Percentiles rank a stretch among this genome's conserved stretches.
phyloP scores from a whole-genome alignment of 2,329 filamentous ascomycete species.

The Pseudocercospora crystallina region DNA sequence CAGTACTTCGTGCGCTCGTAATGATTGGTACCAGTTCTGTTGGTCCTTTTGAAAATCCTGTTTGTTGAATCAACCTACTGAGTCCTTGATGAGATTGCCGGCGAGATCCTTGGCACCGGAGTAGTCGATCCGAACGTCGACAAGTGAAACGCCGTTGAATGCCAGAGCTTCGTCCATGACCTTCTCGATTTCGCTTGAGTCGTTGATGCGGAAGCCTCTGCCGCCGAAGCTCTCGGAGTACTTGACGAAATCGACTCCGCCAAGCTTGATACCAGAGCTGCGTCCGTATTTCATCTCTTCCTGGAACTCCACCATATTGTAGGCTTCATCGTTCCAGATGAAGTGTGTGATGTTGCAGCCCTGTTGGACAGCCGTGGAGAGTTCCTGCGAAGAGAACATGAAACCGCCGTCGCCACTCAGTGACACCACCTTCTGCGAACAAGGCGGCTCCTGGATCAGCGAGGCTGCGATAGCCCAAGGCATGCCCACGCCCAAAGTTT shows the following conservation, averaged over 20 bases:
- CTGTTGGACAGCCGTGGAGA: slow-evolving; percentile 49
- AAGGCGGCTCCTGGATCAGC: slow-evolving; percentile 44
- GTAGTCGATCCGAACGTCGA: slow-evolving; percentile 51
- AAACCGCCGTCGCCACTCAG: slow-evolving; percentile 52
- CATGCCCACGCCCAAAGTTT: slow-evolving; percentile 50
- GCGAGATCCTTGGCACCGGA: slow-evolving; percentile 44
- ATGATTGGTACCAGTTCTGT: too few relatives aligned
- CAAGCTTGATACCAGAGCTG: slow-evolving; percentile 44
- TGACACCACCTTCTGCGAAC: slow-evolving; percentile 46
- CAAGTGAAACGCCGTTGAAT: slow-evolving; percentile 45
- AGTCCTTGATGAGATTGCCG: slow-evolving; percentile 40
- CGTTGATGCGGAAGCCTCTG: slow-evolving; percentile 44
- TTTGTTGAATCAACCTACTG: slow-evolving; percentile 27
- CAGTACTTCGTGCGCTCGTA: too few relatives aligned
- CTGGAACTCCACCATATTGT: slow-evolving; percentile 54
- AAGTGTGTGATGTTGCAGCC: slow-evolving; percentile 53
- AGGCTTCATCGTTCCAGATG: slow-evolving; percentile 52
- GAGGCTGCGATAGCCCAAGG: slow-evolving; percentile 52
- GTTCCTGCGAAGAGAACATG: slow-evolving; percentile 51
- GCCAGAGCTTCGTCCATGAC: slow-evolving; percentile 48
- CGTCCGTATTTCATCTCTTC: slow-evolving; percentile 53
- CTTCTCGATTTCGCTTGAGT: slow-evolving; percentile 41
- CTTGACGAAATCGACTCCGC: slow-evolving; percentile 51
- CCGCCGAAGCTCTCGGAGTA: slow-evolving; percentile 51
- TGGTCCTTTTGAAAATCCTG: neutral